Base-by-base conservation (phyloP, 257 asterid genomes). In the Solanum acaule region DNA sequence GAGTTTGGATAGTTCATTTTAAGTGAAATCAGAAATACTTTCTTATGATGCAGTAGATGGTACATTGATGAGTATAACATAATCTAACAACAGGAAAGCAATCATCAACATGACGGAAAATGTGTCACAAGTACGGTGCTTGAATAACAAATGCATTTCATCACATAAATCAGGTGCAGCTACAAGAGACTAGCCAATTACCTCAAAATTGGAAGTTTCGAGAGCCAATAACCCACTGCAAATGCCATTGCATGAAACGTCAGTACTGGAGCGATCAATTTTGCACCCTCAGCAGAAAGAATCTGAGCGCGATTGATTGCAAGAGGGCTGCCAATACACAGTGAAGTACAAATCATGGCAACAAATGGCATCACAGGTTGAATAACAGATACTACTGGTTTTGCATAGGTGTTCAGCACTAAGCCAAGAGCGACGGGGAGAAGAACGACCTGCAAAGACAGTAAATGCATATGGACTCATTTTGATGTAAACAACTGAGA, bases 291-390 rank as follows among this genome's bases (percentile, higher is more conserved):
- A 0, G 93, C 73, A 3, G 99, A 97, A 83, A 96, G 98, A 88
- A 97, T 97, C 89, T 93, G 98, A 90, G 90, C 91, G 68, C 96
- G 91, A 76, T 97, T 97, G 65, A 97, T 94, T 34, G 99, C 98
- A 89, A 97, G 99, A 42, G 99, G 99, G 89, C 99, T 95, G 73
- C 99, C 99, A 59, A 97, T 96, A 79, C 99, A 97, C 96, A 97
- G 4, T 2, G 99, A 95, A 38, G 99, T 97, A 89, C 99, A 97
- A 52, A 95, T 15, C 99, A 97, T 97, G 27, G 98, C 98, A 46
- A 96, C 95, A 88, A 95, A 93, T 23, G 99, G 99, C 99, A 96
- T 97, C 91, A 96, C 86, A 5, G 99, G 99, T 92, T 95, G 96
- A 85, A 97, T 86, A 91, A 97, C 27, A 33, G 98, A 92, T 8